phyloP scores from a whole-genome alignment of 2,329 filamentous ascomycete genomes.

The Aureobasidium sp. region DNA sequence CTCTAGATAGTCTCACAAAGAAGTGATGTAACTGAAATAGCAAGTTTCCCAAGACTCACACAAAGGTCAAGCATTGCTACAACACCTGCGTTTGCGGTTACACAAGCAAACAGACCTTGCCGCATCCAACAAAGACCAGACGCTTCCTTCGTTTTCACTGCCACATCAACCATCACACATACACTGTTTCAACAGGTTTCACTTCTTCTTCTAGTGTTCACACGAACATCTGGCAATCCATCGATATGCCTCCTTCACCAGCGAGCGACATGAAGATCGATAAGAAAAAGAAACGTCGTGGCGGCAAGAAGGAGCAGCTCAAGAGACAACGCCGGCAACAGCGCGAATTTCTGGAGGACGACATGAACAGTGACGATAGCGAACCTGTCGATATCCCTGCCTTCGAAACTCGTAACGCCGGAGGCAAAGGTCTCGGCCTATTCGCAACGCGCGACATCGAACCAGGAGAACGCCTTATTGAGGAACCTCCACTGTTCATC shows the following conservation, averaged over 20 bases:
- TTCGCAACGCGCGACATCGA: constrained; percentile 18
- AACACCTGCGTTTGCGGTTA: not conserved
- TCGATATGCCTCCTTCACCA: not conserved
- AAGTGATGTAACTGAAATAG: not conserved
- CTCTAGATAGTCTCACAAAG: no score
- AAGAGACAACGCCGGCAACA: not conserved
- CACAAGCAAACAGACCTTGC: not conserved
- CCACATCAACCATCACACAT: not conserved
- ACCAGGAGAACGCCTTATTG: constrained; percentile 19
- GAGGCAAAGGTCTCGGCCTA: constrained; percentile 18
- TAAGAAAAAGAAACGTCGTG: not conserved
- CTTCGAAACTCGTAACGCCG: not conserved
- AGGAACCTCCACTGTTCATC: constrained; percentile 17
- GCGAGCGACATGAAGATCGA: not conserved
- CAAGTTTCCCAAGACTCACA: not conserved
- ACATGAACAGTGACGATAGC: not conserved
- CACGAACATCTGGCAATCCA: not conserved
- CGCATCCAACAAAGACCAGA: not conserved
- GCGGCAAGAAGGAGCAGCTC: constrained; percentile 3
- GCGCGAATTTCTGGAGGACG: not conserved
- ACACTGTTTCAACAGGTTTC: not conserved
- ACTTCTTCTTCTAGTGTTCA: not conserved
- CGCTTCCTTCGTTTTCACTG: not conserved
- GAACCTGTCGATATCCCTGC: not conserved
- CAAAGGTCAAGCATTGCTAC: not conserved